A percentile compares a stretch with the other conserved stretches of the same genome.
phyloP scores from a whole-genome alignment of 1,139 yeast species.

The Pichia sp. region DNA sequence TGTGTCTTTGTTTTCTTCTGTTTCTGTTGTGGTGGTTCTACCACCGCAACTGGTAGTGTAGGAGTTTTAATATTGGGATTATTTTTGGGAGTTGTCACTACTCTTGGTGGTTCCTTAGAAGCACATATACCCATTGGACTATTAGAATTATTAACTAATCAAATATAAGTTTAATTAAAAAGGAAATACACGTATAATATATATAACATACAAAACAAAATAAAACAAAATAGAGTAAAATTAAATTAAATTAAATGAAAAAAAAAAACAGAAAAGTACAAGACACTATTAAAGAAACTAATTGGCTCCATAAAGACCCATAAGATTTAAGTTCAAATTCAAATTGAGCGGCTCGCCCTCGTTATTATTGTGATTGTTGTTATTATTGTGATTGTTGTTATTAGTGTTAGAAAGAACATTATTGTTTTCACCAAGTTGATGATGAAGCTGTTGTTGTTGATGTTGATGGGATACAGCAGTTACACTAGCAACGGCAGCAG shows the following conservation, averaged over 20 bases:
- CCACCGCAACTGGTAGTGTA: not conserved
- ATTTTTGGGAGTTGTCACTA: too few species aligned
- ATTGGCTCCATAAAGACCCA: not conserved
- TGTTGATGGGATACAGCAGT: not conserved
- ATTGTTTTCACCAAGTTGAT: not conserved
- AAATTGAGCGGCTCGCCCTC: not conserved
- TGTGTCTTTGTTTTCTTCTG: not conserved
- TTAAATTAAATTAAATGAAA: too few species aligned
- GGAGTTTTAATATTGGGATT: not conserved
- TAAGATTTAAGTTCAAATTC: not conserved
- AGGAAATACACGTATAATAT: too few species aligned
- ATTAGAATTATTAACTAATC: not conserved
- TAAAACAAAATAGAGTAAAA: too few species aligned
- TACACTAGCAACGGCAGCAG: not conserved
- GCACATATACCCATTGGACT: conserved; percentile 15
- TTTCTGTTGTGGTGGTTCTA: not conserved
- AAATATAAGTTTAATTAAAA: too few species aligned
- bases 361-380: not conserved
- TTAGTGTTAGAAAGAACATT: not conserved
- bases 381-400: not conserved
- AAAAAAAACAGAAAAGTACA: too few species aligned
- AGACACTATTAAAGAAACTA: too few species aligned
- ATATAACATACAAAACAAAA: too few species aligned
- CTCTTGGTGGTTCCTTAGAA: conserved; percentile 10
- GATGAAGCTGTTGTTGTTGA: not conserved